Evolutionary conservation across 2,329 filamentous ascomycete species (phyloP), one percentile per base, ranked within the genome.

Genomic region (Magnaporthales sp.): DNA sequence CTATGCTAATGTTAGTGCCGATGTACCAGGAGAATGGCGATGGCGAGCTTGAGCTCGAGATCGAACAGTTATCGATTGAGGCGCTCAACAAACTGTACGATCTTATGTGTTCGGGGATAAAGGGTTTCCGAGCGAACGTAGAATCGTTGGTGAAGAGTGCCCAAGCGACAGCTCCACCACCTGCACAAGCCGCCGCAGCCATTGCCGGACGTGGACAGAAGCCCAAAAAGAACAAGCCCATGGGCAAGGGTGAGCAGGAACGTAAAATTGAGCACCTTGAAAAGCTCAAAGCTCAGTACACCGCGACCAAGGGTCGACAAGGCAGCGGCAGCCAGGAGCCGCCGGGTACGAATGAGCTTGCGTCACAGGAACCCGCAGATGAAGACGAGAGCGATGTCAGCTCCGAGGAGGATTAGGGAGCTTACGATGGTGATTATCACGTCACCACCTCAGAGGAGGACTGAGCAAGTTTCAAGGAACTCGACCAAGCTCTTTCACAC

Each of bases 181-280:
- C 65, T 15, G 68, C 67, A 22, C 65, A 73, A 13, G 64, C 73
- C 1, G 71, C 74, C 15, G 62, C 71, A 1, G 74, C 71, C 31
- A 26, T 68, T 13, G 74, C 73, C 63, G 46, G 73, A 19, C 73
- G 71, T 61, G 75, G 77, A 26, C 79, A 78, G 69, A 88, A 87
- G 77, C 84, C 85, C 66, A 89, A 88, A 80, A 90, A 90, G 81
- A 90, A 91, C 76, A 91, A 91, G 80, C 89, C 89, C 1, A 91
- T 91, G 89, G 88, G 86, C 77, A 89, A 89, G 77, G 79, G 80
- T 38, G 89, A 91, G 76, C 89, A 91, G 77, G 88, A 90, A 73
- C 82, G 84, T 58, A 88, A 86, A 70, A 89, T 91, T 72, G 81
- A 84, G 70, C 81, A 86, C 74, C 81, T 91, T 27, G 83, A 86